A percentile compares a stretch with the other conserved stretches of the same genome.
These are phyloP conservation scores for Penicillium crustosum DNA, from an alignment of 2,329 filamentous ascomycete genomes.

Conservation along the genomic window DNA sequence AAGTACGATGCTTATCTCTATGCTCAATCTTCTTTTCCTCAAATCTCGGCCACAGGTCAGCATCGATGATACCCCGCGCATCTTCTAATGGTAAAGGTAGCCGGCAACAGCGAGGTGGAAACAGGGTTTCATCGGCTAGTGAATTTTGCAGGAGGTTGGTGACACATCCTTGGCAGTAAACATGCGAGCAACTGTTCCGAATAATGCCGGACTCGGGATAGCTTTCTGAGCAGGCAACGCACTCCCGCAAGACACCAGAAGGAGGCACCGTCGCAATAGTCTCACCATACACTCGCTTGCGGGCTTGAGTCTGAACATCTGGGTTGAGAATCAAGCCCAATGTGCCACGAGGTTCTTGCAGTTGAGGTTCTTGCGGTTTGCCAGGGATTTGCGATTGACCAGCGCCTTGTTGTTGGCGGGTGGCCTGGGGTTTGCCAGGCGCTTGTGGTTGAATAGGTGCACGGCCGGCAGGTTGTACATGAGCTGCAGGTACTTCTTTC, in stretches of 20 bases:
- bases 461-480: not conserved
- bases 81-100: constrained; percentile 17
- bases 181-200: constrained; percentile 18
- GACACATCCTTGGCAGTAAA: constrained; percentile 26
- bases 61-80: constrained; percentile 10
- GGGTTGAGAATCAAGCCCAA: not conserved
- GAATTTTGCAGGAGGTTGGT: constrained; percentile 19
- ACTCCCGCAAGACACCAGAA: not conserved
- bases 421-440: too few relatives aligned
- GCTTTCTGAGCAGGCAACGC: constrained; percentile 10
- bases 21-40: constrained; percentile 27
- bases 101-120: constrained; percentile 32
- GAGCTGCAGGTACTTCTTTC: not conserved
- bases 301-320: not conserved
- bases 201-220: not conserved
- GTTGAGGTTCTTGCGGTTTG: too few relatives aligned
- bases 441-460: not conserved
- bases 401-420: too few relatives aligned
- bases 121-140: constrained; percentile 25
- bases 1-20: constrained; percentile 24
- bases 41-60: constrained; percentile 7
- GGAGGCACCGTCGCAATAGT: not conserved
- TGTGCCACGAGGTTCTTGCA: not conserved
- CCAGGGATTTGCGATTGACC: too few relatives aligned
- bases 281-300: not conserved